These are phyloP conservation scores for Scheffersomyces parashehatae DNA, from an alignment of 1,139 yeast genomes.

Conservation along the genomic window DNA sequence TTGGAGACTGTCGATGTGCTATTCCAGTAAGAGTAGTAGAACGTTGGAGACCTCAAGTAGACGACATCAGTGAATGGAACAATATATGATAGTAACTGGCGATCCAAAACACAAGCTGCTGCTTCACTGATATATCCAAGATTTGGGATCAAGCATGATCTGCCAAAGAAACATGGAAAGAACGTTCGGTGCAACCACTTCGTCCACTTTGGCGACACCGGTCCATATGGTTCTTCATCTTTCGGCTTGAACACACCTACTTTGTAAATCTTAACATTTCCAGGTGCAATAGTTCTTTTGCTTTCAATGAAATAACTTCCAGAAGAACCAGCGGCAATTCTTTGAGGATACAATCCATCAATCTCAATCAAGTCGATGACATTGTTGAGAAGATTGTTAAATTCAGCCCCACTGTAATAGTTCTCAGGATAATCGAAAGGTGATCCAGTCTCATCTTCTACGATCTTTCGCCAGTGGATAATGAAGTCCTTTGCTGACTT, in stretches of 20 bases:
- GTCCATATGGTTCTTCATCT: slow-evolving; percentile 83
- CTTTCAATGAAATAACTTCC: slow-evolving; percentile 65
- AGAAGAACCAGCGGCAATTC: slow-evolving; percentile 68
- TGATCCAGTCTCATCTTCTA: slow-evolving; percentile 7
- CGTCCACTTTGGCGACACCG: slow-evolving; percentile 77
- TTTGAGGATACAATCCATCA: slow-evolving; percentile 38
- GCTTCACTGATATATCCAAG: slow-evolving; percentile 73
- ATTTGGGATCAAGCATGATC: slow-evolving; percentile 73
- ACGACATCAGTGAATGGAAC: slow-evolving; percentile 71
- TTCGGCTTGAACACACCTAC: slow-evolving; percentile 76
- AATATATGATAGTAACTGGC: slow-evolving; percentile 55
- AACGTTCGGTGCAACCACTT: slow-evolving; percentile 77
- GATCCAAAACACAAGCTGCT: slow-evolving; percentile 67
- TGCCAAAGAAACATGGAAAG: slow-evolving; percentile 76
- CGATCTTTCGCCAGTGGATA: slow-evolving; percentile 13
- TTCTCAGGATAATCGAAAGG: slow-evolving; percentile 20
- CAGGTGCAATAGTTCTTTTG: slow-evolving; percentile 17
- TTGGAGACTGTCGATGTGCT: slow-evolving; percentile 24
- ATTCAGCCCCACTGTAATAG: slow-evolving; percentile 31
- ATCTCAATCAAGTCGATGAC: slow-evolving; percentile 46
- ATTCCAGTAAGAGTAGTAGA: slow-evolving; percentile 58
- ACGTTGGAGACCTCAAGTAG: slow-evolving; percentile 51
- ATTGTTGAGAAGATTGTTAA: slow-evolving; percentile 36
- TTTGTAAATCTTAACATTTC: slow-evolving; percentile 11
- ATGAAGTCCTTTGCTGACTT: slow-evolving; percentile 16